Percentiles rank a stretch among this genome's conserved stretches.
These are phyloP conservation scores for Nematodospora valgi DNA, from an alignment of 805 yeast genomes.

Conservation along the genomic window DNA sequence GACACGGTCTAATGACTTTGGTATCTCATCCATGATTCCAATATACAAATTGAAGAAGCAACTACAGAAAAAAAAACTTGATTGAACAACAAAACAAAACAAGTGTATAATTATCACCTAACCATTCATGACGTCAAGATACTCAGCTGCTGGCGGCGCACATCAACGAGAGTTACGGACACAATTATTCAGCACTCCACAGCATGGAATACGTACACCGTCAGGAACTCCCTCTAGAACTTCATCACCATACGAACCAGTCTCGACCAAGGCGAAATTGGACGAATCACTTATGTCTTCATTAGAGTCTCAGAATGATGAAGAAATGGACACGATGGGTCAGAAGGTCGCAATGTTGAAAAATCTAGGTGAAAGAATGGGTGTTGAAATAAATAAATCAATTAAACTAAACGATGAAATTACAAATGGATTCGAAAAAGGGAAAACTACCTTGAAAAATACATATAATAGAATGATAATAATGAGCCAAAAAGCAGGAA, in stretches of 20 bases:
- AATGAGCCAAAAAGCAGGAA: constrained; percentile 46
- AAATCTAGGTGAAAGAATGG: constrained; percentile 41
- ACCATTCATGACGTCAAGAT: constrained; percentile 23
- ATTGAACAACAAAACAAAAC: background rate
- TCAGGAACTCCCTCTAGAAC: constrained; percentile 25
- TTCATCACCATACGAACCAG: constrained; percentile 37
- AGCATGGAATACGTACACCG: constrained; percentile 14
- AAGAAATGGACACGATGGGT: constrained; percentile 39
- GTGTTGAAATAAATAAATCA: constrained; percentile 40
- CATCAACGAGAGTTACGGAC: constrained; percentile 43
- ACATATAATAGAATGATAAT: constrained; percentile 42
- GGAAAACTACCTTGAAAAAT: constrained; percentile 37
- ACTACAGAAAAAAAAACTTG: background rate
- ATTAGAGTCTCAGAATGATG: constrained; percentile 41
- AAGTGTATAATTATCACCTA: background rate
- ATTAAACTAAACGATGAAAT: constrained; percentile 40
- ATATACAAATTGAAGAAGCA: background rate
- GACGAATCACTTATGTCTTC: constrained; percentile 41
- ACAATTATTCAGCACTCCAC: constrained; percentile 31
- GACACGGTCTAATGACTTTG: constrained; percentile 44
- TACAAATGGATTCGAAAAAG: constrained; percentile 36
- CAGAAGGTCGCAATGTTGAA: constrained; percentile 40
- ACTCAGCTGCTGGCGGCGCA: constrained; percentile 27
- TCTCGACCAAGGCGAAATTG: constrained; percentile 31
- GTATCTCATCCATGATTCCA: constrained; percentile 15